phyloP scores from a whole-genome alignment of 1,284 basidiomycete species.

The Sanghuangporus sanghuang region DNA sequence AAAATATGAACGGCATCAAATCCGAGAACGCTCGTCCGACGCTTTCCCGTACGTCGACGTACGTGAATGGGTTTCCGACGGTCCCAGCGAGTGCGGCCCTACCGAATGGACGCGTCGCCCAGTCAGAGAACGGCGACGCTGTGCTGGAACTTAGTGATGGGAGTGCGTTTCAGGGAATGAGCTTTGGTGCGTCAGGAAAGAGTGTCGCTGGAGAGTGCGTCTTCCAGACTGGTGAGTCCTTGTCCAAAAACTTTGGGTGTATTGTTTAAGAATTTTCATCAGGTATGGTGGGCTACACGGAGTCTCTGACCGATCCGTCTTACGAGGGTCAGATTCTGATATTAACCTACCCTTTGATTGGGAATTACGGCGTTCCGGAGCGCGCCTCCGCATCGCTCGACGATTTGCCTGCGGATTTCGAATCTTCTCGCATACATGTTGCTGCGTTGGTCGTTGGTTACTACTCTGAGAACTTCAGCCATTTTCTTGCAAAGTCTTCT shows the following conservation, averaged over 20 bases:
- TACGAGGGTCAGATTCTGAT: conserved; percentile 98
- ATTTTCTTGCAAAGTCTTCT: conserved; percentile 89
- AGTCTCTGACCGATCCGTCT: conserved; percentile 97
- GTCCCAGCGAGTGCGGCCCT: conserved; percentile 49
- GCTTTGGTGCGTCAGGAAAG: conserved; percentile 90
- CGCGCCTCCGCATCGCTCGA: conserved; percentile 53
- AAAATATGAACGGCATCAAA: conserved; percentile 28
- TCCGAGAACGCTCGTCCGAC: conserved; percentile 35
- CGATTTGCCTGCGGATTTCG: conserved; percentile 77
- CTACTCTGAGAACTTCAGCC: conserved; percentile 93
- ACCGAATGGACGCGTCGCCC: conserved; percentile 26
- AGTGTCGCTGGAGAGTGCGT: conserved; percentile 97
- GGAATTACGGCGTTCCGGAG: conserved; percentile 97
- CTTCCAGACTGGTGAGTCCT: conserved; percentile 91
- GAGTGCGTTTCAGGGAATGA: conserved; percentile 82
- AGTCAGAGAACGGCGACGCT: conserved; percentile 40
- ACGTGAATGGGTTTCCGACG: conserved; percentile 40
- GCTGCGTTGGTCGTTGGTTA: conserved; percentile 90
- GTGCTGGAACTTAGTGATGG: conserved; percentile 93
- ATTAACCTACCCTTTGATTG: conserved; percentile 94
- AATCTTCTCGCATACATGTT: conserved; percentile 93
- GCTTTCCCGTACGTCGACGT: conserved; percentile 41
- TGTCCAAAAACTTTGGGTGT: conserved; percentile 6
- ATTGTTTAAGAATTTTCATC: conserved; percentile 11
- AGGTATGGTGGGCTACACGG: conserved; percentile 99